Base-by-base conservation (phyloP, 192 early-diverging fungal genomes). In the Gonapodya prolifera region DNA sequence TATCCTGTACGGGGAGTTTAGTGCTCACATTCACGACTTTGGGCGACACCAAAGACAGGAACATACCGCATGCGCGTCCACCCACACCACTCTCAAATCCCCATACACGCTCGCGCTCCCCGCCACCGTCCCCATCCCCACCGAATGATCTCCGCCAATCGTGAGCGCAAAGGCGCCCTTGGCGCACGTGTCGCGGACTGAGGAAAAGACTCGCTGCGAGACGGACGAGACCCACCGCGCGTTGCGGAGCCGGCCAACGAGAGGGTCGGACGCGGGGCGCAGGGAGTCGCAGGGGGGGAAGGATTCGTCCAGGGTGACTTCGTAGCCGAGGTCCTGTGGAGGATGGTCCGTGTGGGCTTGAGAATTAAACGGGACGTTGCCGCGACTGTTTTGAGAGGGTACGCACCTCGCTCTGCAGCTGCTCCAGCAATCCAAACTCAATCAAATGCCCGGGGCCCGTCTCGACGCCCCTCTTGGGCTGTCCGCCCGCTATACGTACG, bases 131-230 rank as follows among this genome's bases (percentile, higher is more conserved):
- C 92, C 96, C 77, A 98, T 89, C 29, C 91, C 96, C 35, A 98
- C 87, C 28, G 95, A 95, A 80, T 98, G 96, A 84, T 98, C 96
- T 34, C 95, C 96, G 76, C 96, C 96, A 35, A 98, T 84, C 28
- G 95, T 98, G 35, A 98, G 79, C 18, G 93, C 95, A 30, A 98
- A 77, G n/a, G 92, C 85, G 1, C 93, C 91, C 77, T 87, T 78
- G 77, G 79, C 83, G 79, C 90, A 88, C 36, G 88, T 86, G 17
- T 79, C 83, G 73, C 87, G 81, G 29, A 98, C 92, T 34, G 88
- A 83, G 30, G 88, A 77, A 16, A 89, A 79, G 2, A 96, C 89
- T 2, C 82, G 81, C 34, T 92, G 80, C 2, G 94, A 91, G 0
- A 95, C 94, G 17, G 84, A 79, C 30, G 93, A 92, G 74, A 96